Base-by-base conservation (phyloP, 2,329 filamentous ascomycete species). In the Trichoderma asperellum region DNA sequence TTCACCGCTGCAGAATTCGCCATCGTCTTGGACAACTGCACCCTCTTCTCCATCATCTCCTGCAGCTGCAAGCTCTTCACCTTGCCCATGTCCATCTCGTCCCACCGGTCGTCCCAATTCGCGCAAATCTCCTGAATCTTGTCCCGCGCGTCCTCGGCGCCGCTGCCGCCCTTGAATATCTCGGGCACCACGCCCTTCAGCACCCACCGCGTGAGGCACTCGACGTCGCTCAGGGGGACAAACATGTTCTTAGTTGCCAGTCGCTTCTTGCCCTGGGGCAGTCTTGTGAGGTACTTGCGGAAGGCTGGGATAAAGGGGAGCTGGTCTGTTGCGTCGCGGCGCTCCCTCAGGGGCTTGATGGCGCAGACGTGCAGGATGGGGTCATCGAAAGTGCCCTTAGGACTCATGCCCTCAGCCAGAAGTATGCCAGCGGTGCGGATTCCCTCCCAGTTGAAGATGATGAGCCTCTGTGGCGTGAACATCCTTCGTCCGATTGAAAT, bases 361-460 rank as follows among this genome's bases (percentile, higher is more conserved):
- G 96, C 93, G 56, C 96, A 86, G 1, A 97, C 87, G 73, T 93
- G 91, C 16, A 97, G 81, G 8, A 86, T 90, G 1, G 93, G 92
- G 60, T 87, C 84, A 24, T 87, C 84, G 5, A 81, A 77, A 2
- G 83, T 81, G 24, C 81, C 81, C 70, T 89, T 90, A 65, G 86
- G 87, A 72, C 86, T 90, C 24, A 90, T 84, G 8, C 93, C 93
- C 72, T 97, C 93, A 24, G 89, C 86, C 14, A 95, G 83, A 18
- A 98, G 83, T 68, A 97, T 88, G 16, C 94, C 95, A 1, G 91
- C 90, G 0, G 92, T 94, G 58, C 94, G 89, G 59, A 95, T 87
- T 35, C 94, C 93, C 62, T 97, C 91, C 84, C 92, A 88, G 77
- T 91, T 92, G 80, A 94, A 97, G 0, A 97, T 91, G 7, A 98